A percentile compares a stretch with the other conserved stretches of the same genome.
These are phyloP conservation scores for Xylaria arbuscula DNA, from an alignment of 2,329 filamentous ascomycete species.

Conservation along the genomic window DNA sequence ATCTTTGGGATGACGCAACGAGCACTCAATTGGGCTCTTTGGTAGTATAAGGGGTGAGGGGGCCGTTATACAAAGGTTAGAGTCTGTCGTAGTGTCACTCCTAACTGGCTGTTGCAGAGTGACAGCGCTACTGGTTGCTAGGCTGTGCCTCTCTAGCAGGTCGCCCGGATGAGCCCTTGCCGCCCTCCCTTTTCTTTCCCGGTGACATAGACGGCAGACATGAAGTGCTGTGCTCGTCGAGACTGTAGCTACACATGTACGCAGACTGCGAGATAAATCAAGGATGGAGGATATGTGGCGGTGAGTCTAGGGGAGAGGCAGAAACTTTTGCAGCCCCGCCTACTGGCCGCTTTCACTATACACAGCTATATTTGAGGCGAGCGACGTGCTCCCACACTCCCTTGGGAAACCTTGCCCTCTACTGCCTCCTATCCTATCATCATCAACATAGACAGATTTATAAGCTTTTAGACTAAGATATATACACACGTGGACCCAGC, in stretches of 20 bases:
- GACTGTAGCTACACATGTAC: slow-evolving; percentile 3
- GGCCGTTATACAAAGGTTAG: too few species aligned
- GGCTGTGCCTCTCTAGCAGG: neutral
- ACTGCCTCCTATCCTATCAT: neutral
- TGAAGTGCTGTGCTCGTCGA: neutral
- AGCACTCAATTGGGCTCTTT: neutral
- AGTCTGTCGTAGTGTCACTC: neutral
- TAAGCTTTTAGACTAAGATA: neutral
- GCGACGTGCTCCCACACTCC: neutral
- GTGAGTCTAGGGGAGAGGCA: neutral
- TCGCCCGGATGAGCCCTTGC: neutral
- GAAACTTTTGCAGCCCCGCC: neutral
- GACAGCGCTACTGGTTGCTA: neutral
- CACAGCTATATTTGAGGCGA: neutral
- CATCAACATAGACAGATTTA: neutral
- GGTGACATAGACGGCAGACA: neutral
- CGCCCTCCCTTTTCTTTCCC: neutral
- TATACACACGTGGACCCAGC: neutral
- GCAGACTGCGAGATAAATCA: neutral
- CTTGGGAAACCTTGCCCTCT: neutral
- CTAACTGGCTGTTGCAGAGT: neutral
- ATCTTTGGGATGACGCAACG: neutral
- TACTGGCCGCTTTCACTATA: neutral
- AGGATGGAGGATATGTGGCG: slow-evolving; percentile 1
- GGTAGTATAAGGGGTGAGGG: neutral